These are phyloP conservation scores for Cercospora sesami DNA, from an alignment of 2,329 filamentous ascomycete genomes.

Conservation along the genomic window DNA sequence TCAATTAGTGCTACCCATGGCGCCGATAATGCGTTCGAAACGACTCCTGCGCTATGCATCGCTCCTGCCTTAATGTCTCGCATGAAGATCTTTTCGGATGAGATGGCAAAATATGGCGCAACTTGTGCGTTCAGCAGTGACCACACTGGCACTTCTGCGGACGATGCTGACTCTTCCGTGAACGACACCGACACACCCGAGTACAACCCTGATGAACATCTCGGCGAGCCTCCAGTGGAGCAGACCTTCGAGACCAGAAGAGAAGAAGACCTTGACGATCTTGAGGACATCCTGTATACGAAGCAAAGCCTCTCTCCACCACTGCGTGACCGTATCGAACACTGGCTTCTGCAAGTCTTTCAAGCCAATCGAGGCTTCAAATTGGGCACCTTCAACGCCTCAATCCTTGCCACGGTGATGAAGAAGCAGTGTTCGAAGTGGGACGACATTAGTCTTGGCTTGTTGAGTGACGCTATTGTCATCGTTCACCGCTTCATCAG, in stretches of 20 bases:
- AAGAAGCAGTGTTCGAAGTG: conserved; percentile 49
- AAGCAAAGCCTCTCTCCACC: not conserved
- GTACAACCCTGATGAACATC: no score
- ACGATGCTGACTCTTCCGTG: no score
- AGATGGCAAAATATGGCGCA: conserved; percentile 34
- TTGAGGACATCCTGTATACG: conserved; percentile 14
- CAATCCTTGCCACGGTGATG: conserved; percentile 41
- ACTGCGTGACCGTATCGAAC: conserved; percentile 35
- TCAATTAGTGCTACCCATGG: conserved; percentile 44
- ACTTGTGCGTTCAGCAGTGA: conserved; percentile 29
- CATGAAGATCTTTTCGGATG: conserved; percentile 31
- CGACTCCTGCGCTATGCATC: conserved; percentile 36
- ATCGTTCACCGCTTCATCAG: conserved; percentile 57
- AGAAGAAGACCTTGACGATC: conserved; percentile 8
- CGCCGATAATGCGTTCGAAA: conserved; percentile 39
- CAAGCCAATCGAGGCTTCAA: conserved; percentile 19
- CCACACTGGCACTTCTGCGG: no score
- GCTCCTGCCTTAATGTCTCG: conserved; percentile 39
- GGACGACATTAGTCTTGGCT: conserved; percentile 48
- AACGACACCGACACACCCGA: no score
- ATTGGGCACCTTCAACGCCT: conserved; percentile 50
- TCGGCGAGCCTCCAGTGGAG: not conserved
- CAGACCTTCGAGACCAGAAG: conserved; percentile 2
- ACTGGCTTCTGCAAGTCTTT: conserved; percentile 17
- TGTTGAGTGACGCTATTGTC: conserved; percentile 54